Base-by-base conservation (phyloP, 2,329 filamentous ascomycete genomes). In the Neoascochyta sp. region DNA sequence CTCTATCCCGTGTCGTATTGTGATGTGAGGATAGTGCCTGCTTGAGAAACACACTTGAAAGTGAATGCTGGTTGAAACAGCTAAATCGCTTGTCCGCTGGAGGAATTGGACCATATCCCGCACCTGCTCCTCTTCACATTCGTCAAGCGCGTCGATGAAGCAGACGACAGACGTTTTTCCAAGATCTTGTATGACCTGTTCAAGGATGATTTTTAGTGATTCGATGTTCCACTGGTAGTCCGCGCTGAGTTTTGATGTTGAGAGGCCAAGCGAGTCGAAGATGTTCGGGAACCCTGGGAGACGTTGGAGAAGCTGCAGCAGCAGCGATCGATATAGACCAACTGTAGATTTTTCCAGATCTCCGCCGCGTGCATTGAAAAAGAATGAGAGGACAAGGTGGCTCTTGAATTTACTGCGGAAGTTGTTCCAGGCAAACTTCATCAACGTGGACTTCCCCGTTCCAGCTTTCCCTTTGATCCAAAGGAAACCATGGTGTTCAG, bases 131-230 rank as follows among this genome's bases (percentile, higher is more conserved):
- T 70, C 64, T 5, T 69, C 54, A 32, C 69, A 73, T 39, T 75
- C 72, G 20, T 75, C 71, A 1, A 74, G 52, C 0, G 70, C 71
- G 29, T 74, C 69, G 1, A 63, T 48, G 13, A 57, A 58, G 22
- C 40, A 52, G 2, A 49, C 28, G 1, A 55, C 41, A 20, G 41
- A 29, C 5, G 25, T 32, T 1, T 36, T 15, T 22, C 29, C 35
- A 8, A 54, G 42, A 2, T 4, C 16, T 18, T 21, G 31, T 19
- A 53, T 29, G 11, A 42, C 41, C 18, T 47, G 31, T 16, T 41
- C 41, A 4, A 60, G 30, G 5, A 57, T 41, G 7, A 23, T 22
- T 11, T 45, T 38, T 1, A 55, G 36, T 8, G 27, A 32, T 12
- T 41, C 24, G 4, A 27, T 12, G 7, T 11, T 41, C 46, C 46